These are phyloP conservation scores for Lactifluus echinatus DNA, from an alignment of 768 basidiomycete species.

Conservation along the genomic window DNA sequence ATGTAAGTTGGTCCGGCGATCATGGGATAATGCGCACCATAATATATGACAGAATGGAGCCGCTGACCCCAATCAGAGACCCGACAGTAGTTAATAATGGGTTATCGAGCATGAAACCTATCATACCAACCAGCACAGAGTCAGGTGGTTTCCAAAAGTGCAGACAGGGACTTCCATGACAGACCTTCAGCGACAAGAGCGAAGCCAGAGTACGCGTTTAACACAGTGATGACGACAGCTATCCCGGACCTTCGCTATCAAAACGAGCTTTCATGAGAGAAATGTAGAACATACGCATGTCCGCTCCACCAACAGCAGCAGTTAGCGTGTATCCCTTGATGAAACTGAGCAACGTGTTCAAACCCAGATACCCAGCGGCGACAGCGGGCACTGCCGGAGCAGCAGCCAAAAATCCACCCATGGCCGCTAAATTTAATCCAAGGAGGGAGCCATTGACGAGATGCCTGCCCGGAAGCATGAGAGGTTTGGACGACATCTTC, in stretches of 20 bases:
- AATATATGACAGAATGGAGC: slow-evolving; percentile 85
- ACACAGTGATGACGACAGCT: slow-evolving; percentile 86
- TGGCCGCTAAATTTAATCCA: slow-evolving; percentile 58
- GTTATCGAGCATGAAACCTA: slow-evolving; percentile 85
- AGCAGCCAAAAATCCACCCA: slow-evolving; percentile 69
- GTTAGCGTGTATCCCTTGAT: slow-evolving; percentile 82
- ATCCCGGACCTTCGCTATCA: slow-evolving; percentile 4
- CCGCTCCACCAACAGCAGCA: slow-evolving; percentile 87
- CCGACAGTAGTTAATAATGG: slow-evolving; percentile 76
- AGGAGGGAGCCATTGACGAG: slow-evolving; percentile 65
- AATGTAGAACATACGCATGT: slow-evolving; percentile 66
- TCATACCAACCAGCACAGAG: neutral
- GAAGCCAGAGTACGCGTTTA: slow-evolving; percentile 88
- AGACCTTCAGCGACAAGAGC: slow-evolving; percentile 82
- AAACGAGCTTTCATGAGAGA: neutral
- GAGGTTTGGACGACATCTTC: slow-evolving; percentile 65
- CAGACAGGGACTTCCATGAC: neutral
- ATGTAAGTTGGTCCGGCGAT: neutral
- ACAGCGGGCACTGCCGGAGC: slow-evolving; percentile 62
- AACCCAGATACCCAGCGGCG: slow-evolving; percentile 70
- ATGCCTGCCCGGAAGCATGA: slow-evolving; percentile 70
- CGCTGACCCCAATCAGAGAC: slow-evolving; percentile 82
- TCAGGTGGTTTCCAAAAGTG: neutral
- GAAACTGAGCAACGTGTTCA: slow-evolving; percentile 70
- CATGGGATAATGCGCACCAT: slow-evolving; percentile 49